These are phyloP conservation scores for Penicillium sp. DNA, from an alignment of 2,329 filamentous ascomycete genomes.

Conservation along the genomic window DNA sequence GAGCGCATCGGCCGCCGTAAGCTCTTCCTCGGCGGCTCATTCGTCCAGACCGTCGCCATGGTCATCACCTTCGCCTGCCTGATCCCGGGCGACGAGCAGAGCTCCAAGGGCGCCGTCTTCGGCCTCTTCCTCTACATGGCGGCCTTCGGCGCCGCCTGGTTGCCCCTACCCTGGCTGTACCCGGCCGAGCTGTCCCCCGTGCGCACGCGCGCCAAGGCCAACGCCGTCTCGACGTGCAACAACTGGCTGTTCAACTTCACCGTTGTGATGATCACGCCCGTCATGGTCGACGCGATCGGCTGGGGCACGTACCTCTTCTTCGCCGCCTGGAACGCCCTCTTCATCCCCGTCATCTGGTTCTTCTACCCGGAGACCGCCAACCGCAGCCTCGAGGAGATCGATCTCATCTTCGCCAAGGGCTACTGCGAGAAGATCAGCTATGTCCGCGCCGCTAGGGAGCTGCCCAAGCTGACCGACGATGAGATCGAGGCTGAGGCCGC, in stretches of 20 bases:
- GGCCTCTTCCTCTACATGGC: slow-evolving; percentile 73
- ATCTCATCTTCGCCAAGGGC: slow-evolving; percentile 52
- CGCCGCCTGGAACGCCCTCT: slow-evolving; percentile 46
- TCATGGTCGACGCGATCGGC: slow-evolving; percentile 44
- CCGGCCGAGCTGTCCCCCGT: slow-evolving; percentile 60
- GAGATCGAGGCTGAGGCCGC: slow-evolving; percentile 40
- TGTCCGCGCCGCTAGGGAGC: slow-evolving; percentile 37
- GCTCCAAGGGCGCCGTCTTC: slow-evolving; percentile 53
- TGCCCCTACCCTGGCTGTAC: slow-evolving; percentile 65
- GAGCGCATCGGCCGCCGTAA: slow-evolving; percentile 55
- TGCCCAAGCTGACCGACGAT: slow-evolving; percentile 41
- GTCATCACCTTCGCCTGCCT: slow-evolving; percentile 46
- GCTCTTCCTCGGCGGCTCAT: slow-evolving; percentile 45
- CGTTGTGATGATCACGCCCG: slow-evolving; percentile 56
- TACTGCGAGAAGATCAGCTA: slow-evolving; percentile 49
- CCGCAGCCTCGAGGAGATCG: slow-evolving; percentile 50
- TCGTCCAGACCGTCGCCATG: slow-evolving; percentile 47
- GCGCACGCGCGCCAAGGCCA: slow-evolving; percentile 61
- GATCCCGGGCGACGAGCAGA: slow-evolving; percentile 33
- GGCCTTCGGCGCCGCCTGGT: slow-evolving; percentile 69
- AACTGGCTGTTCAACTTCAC: slow-evolving; percentile 65
- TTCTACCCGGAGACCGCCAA: slow-evolving; percentile 59
- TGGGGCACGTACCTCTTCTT: slow-evolving; percentile 54
- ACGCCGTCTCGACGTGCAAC: slow-evolving; percentile 58
- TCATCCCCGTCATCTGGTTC: slow-evolving; percentile 59